Evolutionary conservation across 1,284 basidiomycete genomes (phyloP), one percentile per base, ranked within the genome.

Genomic region (Cutaneotrichosporon sp.): DNA sequence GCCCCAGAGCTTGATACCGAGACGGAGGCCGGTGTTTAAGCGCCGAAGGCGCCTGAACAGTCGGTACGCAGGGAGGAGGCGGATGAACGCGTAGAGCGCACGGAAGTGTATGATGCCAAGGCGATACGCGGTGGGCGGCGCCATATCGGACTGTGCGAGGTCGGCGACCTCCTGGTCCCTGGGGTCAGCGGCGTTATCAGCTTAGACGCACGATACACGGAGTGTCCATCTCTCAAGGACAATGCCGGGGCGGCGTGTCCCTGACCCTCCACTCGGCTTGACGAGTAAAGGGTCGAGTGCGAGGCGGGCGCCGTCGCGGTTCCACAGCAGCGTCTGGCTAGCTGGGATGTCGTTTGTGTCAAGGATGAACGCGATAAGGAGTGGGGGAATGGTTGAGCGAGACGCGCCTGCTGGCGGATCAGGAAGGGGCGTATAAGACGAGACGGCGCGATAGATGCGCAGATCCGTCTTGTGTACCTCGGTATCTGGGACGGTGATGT

Each of bases 1-100:
- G 30, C 69, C 74, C 78, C 78, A 81, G 4, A 81, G 71, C 67
- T 80, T 81, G 66, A 81, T 73, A 2, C 78, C 80, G 6, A 81
- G 66, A 16, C 73, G 69, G 2, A 81, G 71, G 18, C 77, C 78
- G 40, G 69, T 76, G 59, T 76, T 76, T 30, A 72, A 69, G 1
- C 76, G 69, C n/a, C 73, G 67, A 22, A 79, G 51, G 6, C 77
- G 72, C 1, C 74, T 73, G 60, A 69, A 76, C 5, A 81, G 64
- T 0, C 73, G 65, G 59, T 77, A 80, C 14, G 77, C 72, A 0
- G 80, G 80, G 4, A 80, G 58, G 0, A 79, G 65, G 22, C 77
- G 74, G 56, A 80, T 65, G 55, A 77, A 71, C 11, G 76, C 68
- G 65, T 72, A 76, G 11, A 81, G 65, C 0, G 78, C 69, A 21